These are phyloP conservation scores for Talaromyces albobiverticillius DNA, from an alignment of 2,329 filamentous ascomycete genomes.

Conservation along the genomic window DNA sequence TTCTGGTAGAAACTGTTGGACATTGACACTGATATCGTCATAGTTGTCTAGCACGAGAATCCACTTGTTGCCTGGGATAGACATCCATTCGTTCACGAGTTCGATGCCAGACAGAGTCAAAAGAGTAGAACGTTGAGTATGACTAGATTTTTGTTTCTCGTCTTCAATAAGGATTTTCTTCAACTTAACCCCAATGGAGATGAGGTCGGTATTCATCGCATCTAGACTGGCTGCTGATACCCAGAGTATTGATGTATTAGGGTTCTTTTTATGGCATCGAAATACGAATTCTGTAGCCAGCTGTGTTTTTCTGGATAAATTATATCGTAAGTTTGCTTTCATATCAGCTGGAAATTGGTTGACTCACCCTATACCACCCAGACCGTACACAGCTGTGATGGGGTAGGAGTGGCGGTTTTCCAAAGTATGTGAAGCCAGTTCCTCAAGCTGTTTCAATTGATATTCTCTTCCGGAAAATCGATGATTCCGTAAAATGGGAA, in stretches of 20 bases:
- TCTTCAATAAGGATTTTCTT: not conserved
- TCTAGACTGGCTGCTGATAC: not conserved
- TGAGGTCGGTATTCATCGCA: not conserved
- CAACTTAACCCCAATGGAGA: not conserved
- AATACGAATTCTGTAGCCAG: not conserved
- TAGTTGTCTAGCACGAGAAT: not conserved
- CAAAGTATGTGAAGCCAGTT: not conserved
- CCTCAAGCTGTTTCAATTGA: not conserved
- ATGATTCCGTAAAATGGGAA: not conserved
- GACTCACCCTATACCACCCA: not conserved
- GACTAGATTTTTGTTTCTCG: not conserved
- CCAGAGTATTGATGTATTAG: not conserved
- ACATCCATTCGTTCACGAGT: not conserved
- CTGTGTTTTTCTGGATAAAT: not conserved
- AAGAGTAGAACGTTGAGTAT: not conserved
- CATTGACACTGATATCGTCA: not conserved
- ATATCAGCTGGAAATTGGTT: not conserved
- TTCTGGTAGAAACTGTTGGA: not conserved
- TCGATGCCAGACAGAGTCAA: not conserved
- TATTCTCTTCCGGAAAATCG: not conserved
- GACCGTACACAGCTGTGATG: not conserved
- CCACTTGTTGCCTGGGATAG: not conserved
- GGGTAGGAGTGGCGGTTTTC: not conserved
- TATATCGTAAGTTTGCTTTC: not conserved
- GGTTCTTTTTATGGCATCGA: not conserved